These are phyloP conservation scores for Rubia yunnanensis DNA, from an alignment of 257 asterid genomes.

Conservation along the genomic window DNA sequence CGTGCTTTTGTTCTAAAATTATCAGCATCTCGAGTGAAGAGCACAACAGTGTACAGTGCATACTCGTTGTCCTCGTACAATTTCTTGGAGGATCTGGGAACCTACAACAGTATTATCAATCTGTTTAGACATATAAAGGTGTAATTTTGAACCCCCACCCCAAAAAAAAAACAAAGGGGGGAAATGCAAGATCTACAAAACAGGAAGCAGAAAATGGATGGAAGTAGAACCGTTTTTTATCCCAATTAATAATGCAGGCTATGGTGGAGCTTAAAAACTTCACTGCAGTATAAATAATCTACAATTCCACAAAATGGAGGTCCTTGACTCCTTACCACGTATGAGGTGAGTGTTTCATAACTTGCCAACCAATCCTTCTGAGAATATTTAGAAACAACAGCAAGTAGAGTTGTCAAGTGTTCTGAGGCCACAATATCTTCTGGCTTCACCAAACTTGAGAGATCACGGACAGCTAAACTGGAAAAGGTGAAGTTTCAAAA, in stretches of 20 bases:
- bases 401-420: slow-evolving; percentile 73
- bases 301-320: background rate
- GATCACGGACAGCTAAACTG: slow-evolving; percentile 94
- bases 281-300: background rate
- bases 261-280: background rate
- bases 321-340: slow-evolving; percentile 45
- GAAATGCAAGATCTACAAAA: background rate
- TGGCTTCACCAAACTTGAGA: slow-evolving; percentile 78
- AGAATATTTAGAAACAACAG: slow-evolving; percentile 71
- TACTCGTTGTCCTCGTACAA: slow-evolving; percentile 82
- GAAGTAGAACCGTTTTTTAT: background rate
- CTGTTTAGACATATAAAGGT: slow-evolving; percentile 1
- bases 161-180: background rate
- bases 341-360: slow-evolving; percentile 75
- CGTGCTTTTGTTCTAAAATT: slow-evolving; percentile 75
- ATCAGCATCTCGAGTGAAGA: slow-evolving; percentile 89
- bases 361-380: slow-evolving; percentile 90
- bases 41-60: slow-evolving; percentile 66
- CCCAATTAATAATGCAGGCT: background rate
- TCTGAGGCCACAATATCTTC: slow-evolving; percentile 59
- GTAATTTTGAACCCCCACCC: background rate
- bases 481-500: slow-evolving; percentile 11
- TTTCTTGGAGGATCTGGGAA: slow-evolving; percentile 93
- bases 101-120: slow-evolving; percentile 40
- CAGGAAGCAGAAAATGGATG: background rate